Conservation (phyloP, 495 filamentous ascomycete genomes). For the Thermochaetoides thermophila region DNA sequence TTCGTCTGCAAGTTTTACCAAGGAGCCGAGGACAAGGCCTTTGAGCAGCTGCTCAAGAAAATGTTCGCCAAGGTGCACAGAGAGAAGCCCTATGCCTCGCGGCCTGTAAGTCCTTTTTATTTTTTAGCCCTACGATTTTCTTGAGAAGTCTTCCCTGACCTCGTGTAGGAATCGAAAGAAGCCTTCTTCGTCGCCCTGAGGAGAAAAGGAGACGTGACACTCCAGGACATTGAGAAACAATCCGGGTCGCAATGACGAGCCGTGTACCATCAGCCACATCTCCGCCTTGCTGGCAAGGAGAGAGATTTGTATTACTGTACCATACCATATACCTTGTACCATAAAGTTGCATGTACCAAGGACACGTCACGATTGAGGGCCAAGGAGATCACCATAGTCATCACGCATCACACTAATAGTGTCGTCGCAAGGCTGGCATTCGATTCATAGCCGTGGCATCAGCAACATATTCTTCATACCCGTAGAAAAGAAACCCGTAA, state of each 20-base stretch:
- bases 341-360: not conserved
- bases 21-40: slow-evolving; percentile 62
- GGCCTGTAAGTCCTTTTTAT: slow-evolving; percentile 45
- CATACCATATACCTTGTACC: not conserved
- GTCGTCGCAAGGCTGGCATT: slow-evolving; percentile 6
- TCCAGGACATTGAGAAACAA: slow-evolving; percentile 13
- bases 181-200: slow-evolving; percentile 67
- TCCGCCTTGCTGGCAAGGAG: slow-evolving; percentile 1
- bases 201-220: slow-evolving; percentile 34
- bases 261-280: too few species aligned
- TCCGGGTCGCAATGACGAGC: too few species aligned
- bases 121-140: not conserved
- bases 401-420: not conserved
- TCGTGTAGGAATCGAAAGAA: slow-evolving; percentile 71
- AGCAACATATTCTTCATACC: slow-evolving; percentile 4
- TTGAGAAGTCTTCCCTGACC: not conserved
- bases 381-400: not conserved
- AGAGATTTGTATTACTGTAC: not conserved
- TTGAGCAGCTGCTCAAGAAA: slow-evolving; percentile 56
- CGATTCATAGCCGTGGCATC: slow-evolving; percentile 4
- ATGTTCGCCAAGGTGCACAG: slow-evolving; percentile 67
- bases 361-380: not conserved
- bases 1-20: slow-evolving; percentile 98
- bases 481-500: slow-evolving; percentile 4
- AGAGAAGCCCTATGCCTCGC: slow-evolving; percentile 80